Evolutionary conservation across 768 basidiomycete species (phyloP).

Genomic region (Leccinum disarticulatum): DNA sequence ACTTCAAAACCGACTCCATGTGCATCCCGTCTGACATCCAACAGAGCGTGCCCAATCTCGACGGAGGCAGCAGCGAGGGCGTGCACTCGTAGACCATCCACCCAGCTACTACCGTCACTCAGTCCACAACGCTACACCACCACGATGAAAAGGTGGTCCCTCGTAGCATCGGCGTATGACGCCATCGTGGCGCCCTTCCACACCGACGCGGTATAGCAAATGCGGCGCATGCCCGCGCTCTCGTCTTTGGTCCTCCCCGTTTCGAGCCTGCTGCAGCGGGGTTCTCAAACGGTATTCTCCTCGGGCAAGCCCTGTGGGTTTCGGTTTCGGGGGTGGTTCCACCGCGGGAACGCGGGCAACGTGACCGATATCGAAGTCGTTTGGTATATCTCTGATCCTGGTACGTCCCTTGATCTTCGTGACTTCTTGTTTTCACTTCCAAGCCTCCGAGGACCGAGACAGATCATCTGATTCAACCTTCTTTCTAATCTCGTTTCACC

Average conservation of each 20-base stretch:
- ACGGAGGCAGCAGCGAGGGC: constrained; percentile 12
- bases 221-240: constrained; percentile 35
- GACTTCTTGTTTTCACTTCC: too few species aligned
- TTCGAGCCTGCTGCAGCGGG: constrained; percentile 39
- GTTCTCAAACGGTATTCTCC: constrained; percentile 49
- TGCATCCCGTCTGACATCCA: constrained; percentile 14
- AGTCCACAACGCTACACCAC: neutral
- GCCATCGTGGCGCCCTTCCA: neutral
- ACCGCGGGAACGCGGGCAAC: constrained; percentile 31
- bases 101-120: neutral
- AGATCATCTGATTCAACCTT: too few species aligned
- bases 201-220: constrained; percentile 8
- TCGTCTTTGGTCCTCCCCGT: constrained; percentile 45
- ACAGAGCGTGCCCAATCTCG: constrained; percentile 16
- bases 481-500: too few species aligned
- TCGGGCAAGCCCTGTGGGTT: constrained; percentile 48
- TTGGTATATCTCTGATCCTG: too few species aligned
- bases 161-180: neutral
- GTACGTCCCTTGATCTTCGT: too few species aligned
- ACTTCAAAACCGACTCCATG: constrained; percentile 17
- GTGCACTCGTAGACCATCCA: constrained; percentile 6
- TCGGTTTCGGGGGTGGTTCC: constrained; percentile 24
- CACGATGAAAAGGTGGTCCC: constrained; percentile 15
- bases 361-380: too few species aligned
- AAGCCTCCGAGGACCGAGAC: too few species aligned